Conservation (phyloP, 768 basidiomycete genomes). For the Infundibulicybe gibba region DNA sequence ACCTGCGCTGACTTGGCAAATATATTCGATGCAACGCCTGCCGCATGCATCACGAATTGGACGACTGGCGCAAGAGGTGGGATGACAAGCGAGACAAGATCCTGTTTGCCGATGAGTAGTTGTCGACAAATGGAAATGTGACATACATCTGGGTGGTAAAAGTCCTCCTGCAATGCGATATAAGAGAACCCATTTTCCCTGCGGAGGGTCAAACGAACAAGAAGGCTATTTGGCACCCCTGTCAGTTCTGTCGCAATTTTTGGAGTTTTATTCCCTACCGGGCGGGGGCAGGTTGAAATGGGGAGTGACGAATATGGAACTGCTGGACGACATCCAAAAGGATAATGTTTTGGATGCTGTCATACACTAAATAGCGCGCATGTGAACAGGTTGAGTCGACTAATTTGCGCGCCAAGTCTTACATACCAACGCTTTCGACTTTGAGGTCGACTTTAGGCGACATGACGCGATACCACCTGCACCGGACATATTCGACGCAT, state of each 20-base stretch:
- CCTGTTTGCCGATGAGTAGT: constrained; percentile 10
- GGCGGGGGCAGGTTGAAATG: constrained; percentile 38
- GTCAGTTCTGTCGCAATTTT: not conserved
- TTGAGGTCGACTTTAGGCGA: constrained; percentile 45
- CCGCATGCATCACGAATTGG: constrained; percentile 9
- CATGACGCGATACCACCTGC: constrained; percentile 62
- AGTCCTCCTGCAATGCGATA: constrained; percentile 57
- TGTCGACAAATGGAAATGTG: not conserved
- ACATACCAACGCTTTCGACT: constrained; percentile 41
- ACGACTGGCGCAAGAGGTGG: constrained; percentile 17
- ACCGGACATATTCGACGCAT: not conserved
- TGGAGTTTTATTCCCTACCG: constrained; percentile 29
- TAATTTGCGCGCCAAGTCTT: not conserved
- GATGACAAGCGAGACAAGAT: constrained; percentile 14
- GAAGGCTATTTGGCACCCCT: constrained; percentile 26
- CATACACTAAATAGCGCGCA: constrained; percentile 36
- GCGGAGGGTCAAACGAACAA: constrained; percentile 49
- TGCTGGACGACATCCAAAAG: constrained; percentile 51
- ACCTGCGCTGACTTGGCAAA: constrained; percentile 23
- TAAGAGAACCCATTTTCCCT: constrained; percentile 35
- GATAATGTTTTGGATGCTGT: constrained; percentile 33
- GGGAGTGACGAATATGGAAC: constrained; percentile 49
- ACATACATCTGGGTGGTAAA: constrained; percentile 33
- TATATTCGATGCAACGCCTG: constrained; percentile 14
- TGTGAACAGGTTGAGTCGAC: not conserved